Evolutionary conservation across 768 basidiomycete genomes (phyloP), one percentile per base, ranked within the genome.

Genomic region (Baorangia bicolor): DNA sequence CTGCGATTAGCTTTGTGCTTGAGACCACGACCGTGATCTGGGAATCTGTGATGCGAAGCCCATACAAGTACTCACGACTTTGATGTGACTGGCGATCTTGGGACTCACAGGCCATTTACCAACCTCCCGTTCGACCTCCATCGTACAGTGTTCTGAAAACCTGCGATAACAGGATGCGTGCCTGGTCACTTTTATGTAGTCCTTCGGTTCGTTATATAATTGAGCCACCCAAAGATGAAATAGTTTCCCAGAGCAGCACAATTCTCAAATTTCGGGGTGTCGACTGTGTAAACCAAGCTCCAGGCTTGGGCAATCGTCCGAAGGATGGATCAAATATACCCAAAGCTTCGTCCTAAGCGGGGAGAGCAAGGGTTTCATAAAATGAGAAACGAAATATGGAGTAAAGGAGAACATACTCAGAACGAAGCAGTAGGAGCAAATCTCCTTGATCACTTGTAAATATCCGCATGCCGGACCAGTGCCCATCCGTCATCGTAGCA

Each of bases 1-100:
- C 54, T 8, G 54, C 57, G 4, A 58, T 21, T 13, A 58, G 23
- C 18, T 20, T 16, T 34, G 31, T 58, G n/a, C 40, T 58, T 10
- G 57, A 40, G 3, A 39, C 35, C 2, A 56, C 12, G 20, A 56
- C 54, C 12, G n/a, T 56, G 30, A 58, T 42, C 49, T 51, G 44
- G 31, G 49, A 58, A 16, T 56, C 44, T 11, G 44, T 56, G 18
- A 56, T 28, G 25, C 57, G 54, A 18, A 58, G 27, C 11, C 54
- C 54, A 28, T 58, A 58, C 14, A 49, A 50, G 33, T 47, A 44
- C 57, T n/a, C n/a, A n/a, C n/a, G n/a, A n/a, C n/a, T n/a, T 58
- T 33, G 14, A 16, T 16, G 28, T 12, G 10, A n/a, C 30, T 16
- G 16, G 45, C 23, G 8, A 27, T 13, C 7, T 25, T 18, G 16